A percentile compares a stretch with the other conserved stretches of the same genome.
phyloP scores from a whole-genome alignment of 176 grass and related monocot species.

The Poa pratensis region DNA sequence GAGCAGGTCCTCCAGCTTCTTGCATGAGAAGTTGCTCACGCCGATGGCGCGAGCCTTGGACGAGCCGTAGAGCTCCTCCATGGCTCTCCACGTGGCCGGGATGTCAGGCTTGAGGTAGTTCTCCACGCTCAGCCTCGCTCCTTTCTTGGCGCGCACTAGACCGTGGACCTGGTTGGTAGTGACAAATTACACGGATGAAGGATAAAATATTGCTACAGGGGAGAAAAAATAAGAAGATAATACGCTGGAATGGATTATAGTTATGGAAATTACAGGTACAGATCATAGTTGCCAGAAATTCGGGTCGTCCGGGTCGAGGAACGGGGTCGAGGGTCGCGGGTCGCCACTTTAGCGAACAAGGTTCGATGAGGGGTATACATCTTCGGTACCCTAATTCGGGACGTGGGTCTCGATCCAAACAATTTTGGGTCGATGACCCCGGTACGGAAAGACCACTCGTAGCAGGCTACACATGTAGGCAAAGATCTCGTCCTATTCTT shows the following conservation, averaged over 20 bases:
- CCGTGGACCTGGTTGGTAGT: constrained; percentile 38
- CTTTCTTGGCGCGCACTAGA: constrained; percentile 50
- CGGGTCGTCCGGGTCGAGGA: no score
- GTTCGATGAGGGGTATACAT: no score
- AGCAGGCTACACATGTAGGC: no score
- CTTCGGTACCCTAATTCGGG: no score
- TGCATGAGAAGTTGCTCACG: constrained; percentile 52
- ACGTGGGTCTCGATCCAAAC: no score
- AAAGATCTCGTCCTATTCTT: no score
- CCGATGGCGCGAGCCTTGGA: constrained; percentile 51
- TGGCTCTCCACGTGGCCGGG: constrained; percentile 50
- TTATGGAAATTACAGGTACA: constrained; percentile 35
- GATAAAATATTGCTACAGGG: background rate
- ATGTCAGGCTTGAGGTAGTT: constrained; percentile 43
- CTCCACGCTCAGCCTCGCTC: constrained; percentile 34
- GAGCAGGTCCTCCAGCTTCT: constrained; percentile 47
- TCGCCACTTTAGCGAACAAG: no score
- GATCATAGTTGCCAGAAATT: no score
- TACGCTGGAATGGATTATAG: background rate
- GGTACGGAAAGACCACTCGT: no score
- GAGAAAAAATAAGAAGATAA: background rate
- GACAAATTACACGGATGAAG: background rate
- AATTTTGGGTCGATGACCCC: no score
- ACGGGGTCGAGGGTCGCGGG: no score
- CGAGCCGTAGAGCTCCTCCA: constrained; percentile 44